Evolutionary conservation across 164 flowering plant species (phyloP).

Genomic region (Magnolia kwangsiensis): DNA sequence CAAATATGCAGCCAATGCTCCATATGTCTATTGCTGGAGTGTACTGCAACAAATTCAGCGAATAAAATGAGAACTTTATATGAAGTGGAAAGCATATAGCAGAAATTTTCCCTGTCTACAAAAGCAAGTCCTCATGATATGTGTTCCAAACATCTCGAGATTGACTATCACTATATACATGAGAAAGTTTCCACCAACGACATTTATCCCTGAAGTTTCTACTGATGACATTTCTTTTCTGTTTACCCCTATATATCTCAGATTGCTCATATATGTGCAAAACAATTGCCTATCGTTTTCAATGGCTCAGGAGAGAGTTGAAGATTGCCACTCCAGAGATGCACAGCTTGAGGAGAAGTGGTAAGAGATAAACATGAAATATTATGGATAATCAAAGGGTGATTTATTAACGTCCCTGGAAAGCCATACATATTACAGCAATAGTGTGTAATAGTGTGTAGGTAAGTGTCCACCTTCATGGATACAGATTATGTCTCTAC

Average conservation of each 20-base stretch:
- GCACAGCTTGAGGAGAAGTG: neutral
- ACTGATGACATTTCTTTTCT: neutral
- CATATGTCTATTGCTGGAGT: conserved; percentile 98
- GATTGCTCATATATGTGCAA: neutral
- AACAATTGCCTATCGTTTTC: neutral
- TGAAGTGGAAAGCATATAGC: neutral
- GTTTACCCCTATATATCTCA: neutral
- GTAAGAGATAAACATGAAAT: neutral
- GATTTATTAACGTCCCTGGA: too few relatives aligned
- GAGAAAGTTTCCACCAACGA: neutral
- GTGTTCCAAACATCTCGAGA: neutral
- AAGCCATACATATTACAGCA: too few relatives aligned
- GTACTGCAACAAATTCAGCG: conserved; percentile 52
- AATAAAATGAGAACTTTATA: neutral
- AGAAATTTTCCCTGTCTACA: neutral
- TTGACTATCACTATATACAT: neutral
- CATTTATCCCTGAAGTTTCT: neutral
- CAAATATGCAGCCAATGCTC: conserved; percentile 99
- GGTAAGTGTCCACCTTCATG: too few relatives aligned
- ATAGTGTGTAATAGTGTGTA: too few relatives aligned
- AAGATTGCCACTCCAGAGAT: neutral
- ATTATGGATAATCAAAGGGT: neutral
- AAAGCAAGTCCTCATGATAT: too few relatives aligned
- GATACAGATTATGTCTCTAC: too few relatives aligned
- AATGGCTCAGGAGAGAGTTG: neutral